phyloP scores from a whole-genome alignment of 2,329 filamentous ascomycete species.

The Rutstroemia sp. region DNA sequence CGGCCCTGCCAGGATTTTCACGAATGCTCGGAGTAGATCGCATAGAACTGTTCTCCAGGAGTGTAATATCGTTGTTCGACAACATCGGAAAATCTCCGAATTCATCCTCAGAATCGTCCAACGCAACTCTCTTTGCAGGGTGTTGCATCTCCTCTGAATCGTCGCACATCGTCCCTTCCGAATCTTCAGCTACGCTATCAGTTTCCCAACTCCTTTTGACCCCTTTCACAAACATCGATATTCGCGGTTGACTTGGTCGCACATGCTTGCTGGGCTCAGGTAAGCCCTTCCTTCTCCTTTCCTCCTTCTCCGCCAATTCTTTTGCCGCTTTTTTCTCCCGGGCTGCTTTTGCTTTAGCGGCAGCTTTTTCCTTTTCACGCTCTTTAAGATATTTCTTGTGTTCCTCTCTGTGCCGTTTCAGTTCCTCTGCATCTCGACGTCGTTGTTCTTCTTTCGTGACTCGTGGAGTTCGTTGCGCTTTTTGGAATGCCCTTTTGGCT shows the following conservation, averaged over 20 bases:
- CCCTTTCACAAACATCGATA: conserved; percentile 41
- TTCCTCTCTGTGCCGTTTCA: conserved; percentile 31
- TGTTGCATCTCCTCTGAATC: neutral
- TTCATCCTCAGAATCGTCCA: conserved; percentile 26
- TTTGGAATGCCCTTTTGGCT: conserved; percentile 39
- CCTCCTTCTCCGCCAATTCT: conserved; percentile 41
- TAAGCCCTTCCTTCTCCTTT: conserved; percentile 43
- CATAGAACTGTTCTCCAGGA: conserved; percentile 1
- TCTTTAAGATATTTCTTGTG: conserved; percentile 30
- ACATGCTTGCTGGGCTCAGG: conserved; percentile 43
- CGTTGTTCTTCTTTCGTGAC: conserved; percentile 34
- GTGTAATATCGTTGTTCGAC: conserved; percentile 24
- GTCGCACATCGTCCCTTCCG: conserved; percentile 9
- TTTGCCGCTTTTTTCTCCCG: conserved; percentile 50
- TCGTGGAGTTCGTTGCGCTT: conserved; percentile 34
- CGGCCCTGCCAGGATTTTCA: neutral
- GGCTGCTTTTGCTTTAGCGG: conserved; percentile 41
- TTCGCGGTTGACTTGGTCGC: conserved; percentile 49
- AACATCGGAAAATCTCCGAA: conserved; percentile 28
- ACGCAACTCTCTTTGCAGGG: neutral
- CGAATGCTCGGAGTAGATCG: neutral
- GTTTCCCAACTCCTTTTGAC: conserved; percentile 20
- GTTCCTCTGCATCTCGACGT: conserved; percentile 34
- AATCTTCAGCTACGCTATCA: conserved; percentile 16
- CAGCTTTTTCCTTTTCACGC: conserved; percentile 46